Evolutionary conservation across 192 early-diverging fungal species (phyloP), one percentile per base, ranked within the genome.

Genomic region (Backusella macrospora): DNA sequence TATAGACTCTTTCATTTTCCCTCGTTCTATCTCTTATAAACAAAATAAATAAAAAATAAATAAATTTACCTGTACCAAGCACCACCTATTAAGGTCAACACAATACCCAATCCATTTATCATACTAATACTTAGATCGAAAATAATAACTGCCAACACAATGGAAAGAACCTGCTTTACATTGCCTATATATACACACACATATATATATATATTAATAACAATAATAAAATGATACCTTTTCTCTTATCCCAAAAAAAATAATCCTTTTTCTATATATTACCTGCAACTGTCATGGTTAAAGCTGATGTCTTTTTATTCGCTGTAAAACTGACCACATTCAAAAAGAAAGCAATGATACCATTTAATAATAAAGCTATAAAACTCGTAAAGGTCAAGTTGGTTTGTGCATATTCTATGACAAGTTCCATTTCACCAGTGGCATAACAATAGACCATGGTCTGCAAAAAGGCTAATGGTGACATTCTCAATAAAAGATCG

Each of bases 291-390:
- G 88, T 88, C 89, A 95, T 95, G 13, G 91, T 93, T 38, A 97
- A 83, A 5, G 96, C 92, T 48, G 90, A 89, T 2, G 94, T 94
- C 70, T 92, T 90, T 71, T 91, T 92, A 82, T 92, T 97, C n/a
- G 94, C 93, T 0, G 89, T 91, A 64, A 97, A 96, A 49, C 89
- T 91, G 29, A 91, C 92, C n/a, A 91, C 83, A 78, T 97, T 97
- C 10, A 97, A 80, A 73, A 87, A 88, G 82, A 97, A 97, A 10
- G 96, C 96, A 73, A 96, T 87, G 13, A 85, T 73, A 1, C 94
- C 94, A 72, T 97, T 97, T 40, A 90, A 83, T 3, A 86, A 63
- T 55, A 97, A 82, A 0, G 91, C 93, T 48, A 81, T 42, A 6
- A 80, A 66, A 29, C 86, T 71, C 21, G 76, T 77, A 44, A 70